These are phyloP conservation scores for Penicillium freii DNA, from an alignment of 2,329 filamentous ascomycete species.

Conservation along the genomic window DNA sequence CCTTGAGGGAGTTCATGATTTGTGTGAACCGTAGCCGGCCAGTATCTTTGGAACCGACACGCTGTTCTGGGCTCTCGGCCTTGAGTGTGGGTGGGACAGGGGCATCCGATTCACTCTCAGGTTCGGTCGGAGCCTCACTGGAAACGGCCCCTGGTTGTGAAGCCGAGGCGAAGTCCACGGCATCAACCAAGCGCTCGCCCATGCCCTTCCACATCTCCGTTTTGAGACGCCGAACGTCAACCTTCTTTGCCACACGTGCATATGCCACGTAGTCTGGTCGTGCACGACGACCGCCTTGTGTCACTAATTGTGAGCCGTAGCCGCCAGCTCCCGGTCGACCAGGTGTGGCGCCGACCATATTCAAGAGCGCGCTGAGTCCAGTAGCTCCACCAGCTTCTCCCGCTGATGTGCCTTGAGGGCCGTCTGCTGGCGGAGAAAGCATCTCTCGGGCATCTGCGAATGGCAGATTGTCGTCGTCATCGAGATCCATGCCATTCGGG, in stretches of 20 bases:
- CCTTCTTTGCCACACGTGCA: conserved; percentile 64
- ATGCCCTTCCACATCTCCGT: conserved; percentile 66
- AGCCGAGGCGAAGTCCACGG: conserved; percentile 34
- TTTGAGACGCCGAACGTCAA: conserved; percentile 63
- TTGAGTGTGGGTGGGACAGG: conserved; percentile 38
- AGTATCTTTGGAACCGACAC: conserved; percentile 43
- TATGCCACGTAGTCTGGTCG: conserved; percentile 66
- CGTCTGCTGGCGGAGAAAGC: conserved; percentile 44
- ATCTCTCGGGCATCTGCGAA: conserved; percentile 52
- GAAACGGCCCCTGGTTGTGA: conserved; percentile 28
- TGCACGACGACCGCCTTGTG: conserved; percentile 56
- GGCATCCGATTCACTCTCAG: conserved; percentile 28
- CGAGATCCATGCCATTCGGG: conserved; percentile 46
- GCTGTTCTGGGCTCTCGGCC: conserved; percentile 26
- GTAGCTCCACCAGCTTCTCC: conserved; percentile 37
- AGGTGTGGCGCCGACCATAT: conserved; percentile 41
- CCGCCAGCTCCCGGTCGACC: conserved; percentile 46
- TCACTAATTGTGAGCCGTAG: conserved; percentile 62
- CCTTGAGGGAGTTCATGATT: conserved; percentile 84
- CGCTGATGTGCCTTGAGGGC: conserved; percentile 30
- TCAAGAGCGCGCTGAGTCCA: conserved; percentile 41
- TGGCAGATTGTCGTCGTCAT: conserved; percentile 48
- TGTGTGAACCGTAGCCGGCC: conserved; percentile 76
- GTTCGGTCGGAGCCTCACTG: conserved; percentile 18
- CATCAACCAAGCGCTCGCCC: conserved; percentile 46